A percentile compares a stretch with the other conserved stretches of the same genome.
These are phyloP conservation scores for Aspergillus chevalieri DNA, from an alignment of 2,329 filamentous ascomycete species.

Conservation along the genomic window DNA sequence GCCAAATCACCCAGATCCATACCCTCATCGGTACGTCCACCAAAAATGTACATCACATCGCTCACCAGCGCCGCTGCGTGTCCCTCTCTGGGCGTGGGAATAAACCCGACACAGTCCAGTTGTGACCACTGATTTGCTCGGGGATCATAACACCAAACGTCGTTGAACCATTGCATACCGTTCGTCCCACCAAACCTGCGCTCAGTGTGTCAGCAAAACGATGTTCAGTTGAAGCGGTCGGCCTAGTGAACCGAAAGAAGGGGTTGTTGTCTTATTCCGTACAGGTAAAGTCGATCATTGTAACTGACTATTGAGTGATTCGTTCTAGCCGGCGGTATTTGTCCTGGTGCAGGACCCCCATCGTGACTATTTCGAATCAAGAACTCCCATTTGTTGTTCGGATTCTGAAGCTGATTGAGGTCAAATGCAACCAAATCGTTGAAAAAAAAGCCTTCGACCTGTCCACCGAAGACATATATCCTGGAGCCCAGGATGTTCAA, in stretches of 20 bases:
- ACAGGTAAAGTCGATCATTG: conserved; percentile 91
- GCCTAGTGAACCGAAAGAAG: conserved; percentile 15
- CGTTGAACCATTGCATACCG: conserved; percentile 95
- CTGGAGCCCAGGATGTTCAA: conserved; percentile 95
- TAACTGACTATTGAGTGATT: conserved; percentile 91
- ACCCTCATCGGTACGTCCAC: conserved; percentile 89
- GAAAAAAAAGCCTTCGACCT: conserved; percentile 97
- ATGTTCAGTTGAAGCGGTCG: background rate
- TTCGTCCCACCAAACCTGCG: conserved; percentile 92
- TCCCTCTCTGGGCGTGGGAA: conserved; percentile 86
- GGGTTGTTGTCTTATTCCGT: conserved; percentile 32
- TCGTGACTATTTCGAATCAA: conserved; percentile 68
- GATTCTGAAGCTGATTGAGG: conserved; percentile 85
- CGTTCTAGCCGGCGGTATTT: conserved; percentile 78
- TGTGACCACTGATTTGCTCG: conserved; percentile 75
- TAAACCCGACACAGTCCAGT: conserved; percentile 95
- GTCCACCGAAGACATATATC: conserved; percentile 94
- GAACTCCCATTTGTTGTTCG: conserved; percentile 89
- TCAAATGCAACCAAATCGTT: conserved; percentile 96
- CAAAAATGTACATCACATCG: conserved; percentile 99
- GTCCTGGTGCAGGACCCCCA: conserved; percentile 52
- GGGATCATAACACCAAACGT: conserved; percentile 95
- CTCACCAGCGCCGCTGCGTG: conserved; percentile 90
- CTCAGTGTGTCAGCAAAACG: conserved; percentile 1
- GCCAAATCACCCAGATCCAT: conserved; percentile 88